Percentiles rank a stretch among this genome's conserved stretches.
phyloP scores from a whole-genome alignment of 2,329 filamentous ascomycete genomes.

The Tolypocladium capitatum region DNA sequence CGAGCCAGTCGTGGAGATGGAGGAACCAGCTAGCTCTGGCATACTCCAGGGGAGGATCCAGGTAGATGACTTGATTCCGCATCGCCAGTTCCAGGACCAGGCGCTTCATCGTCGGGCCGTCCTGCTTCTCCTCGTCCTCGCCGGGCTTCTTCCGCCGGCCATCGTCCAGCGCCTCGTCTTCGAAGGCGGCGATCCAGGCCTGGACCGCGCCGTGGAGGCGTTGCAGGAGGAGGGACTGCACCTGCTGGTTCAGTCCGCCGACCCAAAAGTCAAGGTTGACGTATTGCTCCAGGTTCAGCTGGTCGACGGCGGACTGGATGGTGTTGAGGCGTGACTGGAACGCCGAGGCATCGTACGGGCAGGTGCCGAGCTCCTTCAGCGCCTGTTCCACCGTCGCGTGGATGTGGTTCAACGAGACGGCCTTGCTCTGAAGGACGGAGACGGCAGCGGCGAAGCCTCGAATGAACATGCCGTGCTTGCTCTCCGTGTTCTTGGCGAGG shows the following conservation, averaged over 20 bases:
- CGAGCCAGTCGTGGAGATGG: constrained; percentile 88
- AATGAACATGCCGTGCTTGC: constrained; percentile 93
- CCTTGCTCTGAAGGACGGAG: constrained; percentile 79
- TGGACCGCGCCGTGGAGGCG: constrained; percentile 75
- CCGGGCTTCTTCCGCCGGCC: constrained; percentile 37
- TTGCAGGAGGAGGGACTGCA: constrained; percentile 66
- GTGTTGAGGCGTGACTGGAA: constrained; percentile 72
- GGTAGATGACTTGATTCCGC: constrained; percentile 93
- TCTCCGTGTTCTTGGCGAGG: constrained; percentile 51
- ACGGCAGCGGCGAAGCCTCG: constrained; percentile 83
- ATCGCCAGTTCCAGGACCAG: constrained; percentile 90
- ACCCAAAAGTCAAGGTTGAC: constrained; percentile 91
- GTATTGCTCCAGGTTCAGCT: constrained; percentile 91
- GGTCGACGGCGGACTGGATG: constrained; percentile 87
- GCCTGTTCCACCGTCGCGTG: constrained; percentile 73
- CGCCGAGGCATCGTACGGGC: constrained; percentile 65
- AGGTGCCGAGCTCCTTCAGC: constrained; percentile 69
- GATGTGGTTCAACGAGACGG: constrained; percentile 62
- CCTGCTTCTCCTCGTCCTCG: constrained; percentile 31
- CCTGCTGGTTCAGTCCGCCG: constrained; percentile 68
- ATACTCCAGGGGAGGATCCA: constrained; percentile 85
- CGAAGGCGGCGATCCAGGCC: constrained; percentile 79
- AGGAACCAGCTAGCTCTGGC: constrained; percentile 88
- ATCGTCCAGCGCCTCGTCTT: constrained; percentile 43
- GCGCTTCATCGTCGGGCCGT: constrained; percentile 53